phyloP scores from a whole-genome alignment of 2,329 filamentous ascomycete species.

The Domatiomyces catenatus region DNA sequence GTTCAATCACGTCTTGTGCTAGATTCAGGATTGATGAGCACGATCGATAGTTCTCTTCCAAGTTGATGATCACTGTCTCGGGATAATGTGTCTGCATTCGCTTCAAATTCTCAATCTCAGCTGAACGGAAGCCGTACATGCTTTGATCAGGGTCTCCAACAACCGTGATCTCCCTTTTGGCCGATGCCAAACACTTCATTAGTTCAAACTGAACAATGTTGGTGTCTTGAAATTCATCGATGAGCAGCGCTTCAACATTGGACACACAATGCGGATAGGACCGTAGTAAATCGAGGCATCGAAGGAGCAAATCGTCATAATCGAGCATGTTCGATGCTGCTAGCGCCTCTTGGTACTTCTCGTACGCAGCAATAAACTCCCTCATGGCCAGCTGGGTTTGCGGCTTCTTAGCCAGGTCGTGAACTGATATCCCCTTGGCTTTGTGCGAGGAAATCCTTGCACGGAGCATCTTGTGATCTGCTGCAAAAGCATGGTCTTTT shows the following conservation, averaged over 20 bases:
- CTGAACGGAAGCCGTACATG: conserved; percentile 90
- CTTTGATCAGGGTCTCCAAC: conserved; percentile 96
- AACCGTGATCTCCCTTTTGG: conserved; percentile 64
- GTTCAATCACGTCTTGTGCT: conserved; percentile 75
- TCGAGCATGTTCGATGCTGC: conserved; percentile 68
- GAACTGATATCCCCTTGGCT: conserved; percentile 36
- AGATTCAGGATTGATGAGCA: conserved; percentile 68
- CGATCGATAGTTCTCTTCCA: conserved; percentile 91
- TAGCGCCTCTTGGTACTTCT: conserved; percentile 64
- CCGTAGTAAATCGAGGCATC: conserved; percentile 64
- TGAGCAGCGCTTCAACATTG: conserved; percentile 79
- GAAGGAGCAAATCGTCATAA: conserved; percentile 81
- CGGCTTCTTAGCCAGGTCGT: conserved; percentile 25
- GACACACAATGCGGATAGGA: conserved; percentile 64
- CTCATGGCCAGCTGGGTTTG: conserved; percentile 34
- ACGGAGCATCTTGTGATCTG: conserved; percentile 57
- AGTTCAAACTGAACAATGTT: conserved; percentile 90
- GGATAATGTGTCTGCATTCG: conserved; percentile 64
- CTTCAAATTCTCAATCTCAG: conserved; percentile 75
- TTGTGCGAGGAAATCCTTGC: conserved; percentile 57
- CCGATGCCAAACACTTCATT: conserved; percentile 72
- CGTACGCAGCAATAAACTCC: conserved; percentile 53
- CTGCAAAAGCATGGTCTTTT: conserved; percentile 51
- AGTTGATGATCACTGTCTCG: conserved; percentile 62
- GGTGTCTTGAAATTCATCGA: conserved; percentile 96